These are phyloP conservation scores for Mycocentrospora acerina DNA, from an alignment of 2,329 filamentous ascomycete genomes.

Conservation along the genomic window DNA sequence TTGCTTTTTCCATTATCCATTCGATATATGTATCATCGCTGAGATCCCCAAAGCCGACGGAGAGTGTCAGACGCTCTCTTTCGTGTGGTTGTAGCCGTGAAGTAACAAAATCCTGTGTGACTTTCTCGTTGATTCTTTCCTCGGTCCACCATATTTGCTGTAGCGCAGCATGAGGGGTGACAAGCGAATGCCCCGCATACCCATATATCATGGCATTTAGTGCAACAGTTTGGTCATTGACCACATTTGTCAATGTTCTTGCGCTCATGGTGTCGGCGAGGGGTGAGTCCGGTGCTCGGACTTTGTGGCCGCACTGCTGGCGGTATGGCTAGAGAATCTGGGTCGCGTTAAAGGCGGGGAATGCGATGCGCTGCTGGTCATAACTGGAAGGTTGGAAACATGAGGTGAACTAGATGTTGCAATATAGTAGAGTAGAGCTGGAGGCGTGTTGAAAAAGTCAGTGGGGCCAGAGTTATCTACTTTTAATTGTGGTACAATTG, in stretches of 20 bases:
- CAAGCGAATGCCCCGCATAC: slow-evolving; percentile 52
- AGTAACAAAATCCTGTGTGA: slow-evolving; percentile 67
- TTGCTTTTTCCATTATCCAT: slow-evolving; percentile 71
- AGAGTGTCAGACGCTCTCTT: slow-evolving; percentile 61
- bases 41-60: slow-evolving; percentile 66
- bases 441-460: slow-evolving; percentile 34
- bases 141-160: slow-evolving; percentile 70
- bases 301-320: slow-evolving; percentile 12
- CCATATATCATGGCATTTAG: slow-evolving; percentile 54
- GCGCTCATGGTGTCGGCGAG: slow-evolving; percentile 33
- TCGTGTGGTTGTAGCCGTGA: slow-evolving; percentile 65
- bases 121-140: slow-evolving; percentile 67
- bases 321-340: slow-evolving; percentile 15
- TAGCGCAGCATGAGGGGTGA: slow-evolving; percentile 51
- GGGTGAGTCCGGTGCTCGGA: slow-evolving; percentile 11
- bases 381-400: slow-evolving; percentile 16
- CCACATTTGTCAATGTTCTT: slow-evolving; percentile 43
- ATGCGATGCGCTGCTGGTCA: slow-evolving; percentile 25
- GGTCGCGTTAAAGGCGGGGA: slow-evolving; percentile 17
- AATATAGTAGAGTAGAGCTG: slow-evolving; percentile 7
- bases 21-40: slow-evolving; percentile 77
- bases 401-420: too few species aligned
- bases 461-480: slow-evolving; percentile 31
- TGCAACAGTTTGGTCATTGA: slow-evolving; percentile 47
- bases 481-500: slow-evolving; percentile 33